Evolutionary conservation across 768 basidiomycete species (phyloP), one percentile per base, ranked within the genome.

Genomic region (Hemileccinum rubropunctum): DNA sequence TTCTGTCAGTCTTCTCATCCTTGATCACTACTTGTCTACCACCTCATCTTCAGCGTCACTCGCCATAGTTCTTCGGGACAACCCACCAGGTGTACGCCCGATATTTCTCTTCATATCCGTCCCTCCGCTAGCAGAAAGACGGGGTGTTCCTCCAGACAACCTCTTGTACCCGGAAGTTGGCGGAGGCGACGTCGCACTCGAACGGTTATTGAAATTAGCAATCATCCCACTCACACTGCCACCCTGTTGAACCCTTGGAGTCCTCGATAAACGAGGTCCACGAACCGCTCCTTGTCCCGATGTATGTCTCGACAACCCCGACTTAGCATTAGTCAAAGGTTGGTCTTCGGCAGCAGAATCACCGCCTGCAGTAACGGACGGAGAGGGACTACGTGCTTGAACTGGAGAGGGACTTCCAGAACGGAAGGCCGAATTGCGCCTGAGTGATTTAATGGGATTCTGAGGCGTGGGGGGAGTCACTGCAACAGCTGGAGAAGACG

Each of bases 31-130:
- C 52, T 68, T 68, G 4, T 68, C 68, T 49, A 86, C 73, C 50
- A 86, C 71, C 56, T 86, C 80, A 54, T 90, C 89, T 63, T 91
- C 89, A 32, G 88, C 88, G 61, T 91, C 88, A 61, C 86, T 88
- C 36, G 84, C 86, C 84, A 87, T 86, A 42, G 88, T 89, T 65
- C 87, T 78, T 61, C 87, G 78, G 46, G 86, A 83, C 47, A 84
- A 75, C 27, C 77, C 74, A 33, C 76, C 72, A 27, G 73, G 68
- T 54, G 42, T 41, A 32, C 78, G 70, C n/a, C 80, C 77, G 6
- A 79, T 61, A 33, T 77, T 72, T 54, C 74, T 80, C 40, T 56
- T 66, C 8, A 41, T 8, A 20, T 57, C 62, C 1, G 45, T 37
- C 1, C 56, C 54, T 12, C 50, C 55, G 6, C 26, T 50, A 4